Evolutionary conservation across 345 rosid genomes (phyloP), one percentile per base, ranked within the genome.

Genomic region (Salix suchowensis): DNA sequence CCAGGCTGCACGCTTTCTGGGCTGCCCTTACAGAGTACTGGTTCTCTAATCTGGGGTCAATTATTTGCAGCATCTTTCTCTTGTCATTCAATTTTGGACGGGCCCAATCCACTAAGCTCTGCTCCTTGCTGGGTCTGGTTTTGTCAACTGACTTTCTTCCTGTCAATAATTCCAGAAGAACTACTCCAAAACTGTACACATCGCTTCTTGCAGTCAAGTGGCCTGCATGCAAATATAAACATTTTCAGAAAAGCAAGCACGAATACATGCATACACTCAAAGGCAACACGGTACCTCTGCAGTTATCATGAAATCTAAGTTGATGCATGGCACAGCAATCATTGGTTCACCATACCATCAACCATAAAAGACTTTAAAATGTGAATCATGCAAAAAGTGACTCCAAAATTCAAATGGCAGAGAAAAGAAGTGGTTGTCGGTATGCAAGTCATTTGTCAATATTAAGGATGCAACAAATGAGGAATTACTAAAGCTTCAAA

Each of bases 81-180:
- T 95, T 93, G 82, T 95, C 98, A 26, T 93, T 95, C 80, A 96
- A 66, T 84, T 96, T 92, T 7, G 98, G 99, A 67, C 98, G 89
- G 26, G 98, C 98, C 99, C 99, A 96, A 78, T 94, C 99, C 52
- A 94, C 97, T 83, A 96, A 78, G 84, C 91, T 96, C 85, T 96
- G 99, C 83, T 96, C 97, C 89, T 82, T 96, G 89, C 93, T 89
- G 24, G 98, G 98, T 79, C 95, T 89, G 10, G 95, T 91, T 90
- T 91, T 96, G 87, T 96, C 98, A 67, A 96, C 93, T 18, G 98
- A 96, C 73, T 92, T 96, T 82, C 95, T 90, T 82, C 99, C 95
- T 0, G 95, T 94, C 81, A 96, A 77, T 77, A 93, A 91, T 88
- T 94, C 98, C 75, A 94, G 84, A 73, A 94, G 97, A 71, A 94